Evolutionary conservation across 2,329 filamentous ascomycete species (phyloP).

Genomic region (Fusarium kyushuense): DNA sequence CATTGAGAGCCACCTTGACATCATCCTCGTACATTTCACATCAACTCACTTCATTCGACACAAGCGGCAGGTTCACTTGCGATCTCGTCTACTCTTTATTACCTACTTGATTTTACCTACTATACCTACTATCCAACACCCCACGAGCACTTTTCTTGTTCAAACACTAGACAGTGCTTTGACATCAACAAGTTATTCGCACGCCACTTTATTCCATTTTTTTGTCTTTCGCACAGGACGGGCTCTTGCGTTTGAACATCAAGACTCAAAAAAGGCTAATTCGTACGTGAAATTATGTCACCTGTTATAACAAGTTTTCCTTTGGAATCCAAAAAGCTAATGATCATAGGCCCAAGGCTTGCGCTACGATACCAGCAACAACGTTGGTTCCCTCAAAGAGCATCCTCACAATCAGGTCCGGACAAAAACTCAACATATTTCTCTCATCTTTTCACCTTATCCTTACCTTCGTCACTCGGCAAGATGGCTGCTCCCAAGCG

Average conservation of each 20-base stretch:
- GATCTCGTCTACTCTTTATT: not conserved
- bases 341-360: not conserved
- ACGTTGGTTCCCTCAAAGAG: not conserved
- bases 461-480: not conserved
- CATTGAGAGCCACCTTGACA: not conserved
- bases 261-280: not conserved
- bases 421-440: not conserved
- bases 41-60: not conserved
- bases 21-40: not conserved
- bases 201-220: not conserved
- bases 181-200: not conserved
- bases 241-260: not conserved
- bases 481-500: slow-evolving; percentile 33
- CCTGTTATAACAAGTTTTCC: too few species aligned
- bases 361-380: not conserved
- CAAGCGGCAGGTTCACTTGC: not conserved
- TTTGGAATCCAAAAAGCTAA: not conserved
- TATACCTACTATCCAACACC: not conserved
- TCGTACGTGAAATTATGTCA: not conserved
- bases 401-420: not conserved
- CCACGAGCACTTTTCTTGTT: not conserved
- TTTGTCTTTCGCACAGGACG: not conserved
- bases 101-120: too few species aligned
- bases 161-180: not conserved
- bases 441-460: not conserved